Base-by-base conservation (phyloP, 352 stramenopile genomes). In the Pilasporangium apinafurcum region DNA sequence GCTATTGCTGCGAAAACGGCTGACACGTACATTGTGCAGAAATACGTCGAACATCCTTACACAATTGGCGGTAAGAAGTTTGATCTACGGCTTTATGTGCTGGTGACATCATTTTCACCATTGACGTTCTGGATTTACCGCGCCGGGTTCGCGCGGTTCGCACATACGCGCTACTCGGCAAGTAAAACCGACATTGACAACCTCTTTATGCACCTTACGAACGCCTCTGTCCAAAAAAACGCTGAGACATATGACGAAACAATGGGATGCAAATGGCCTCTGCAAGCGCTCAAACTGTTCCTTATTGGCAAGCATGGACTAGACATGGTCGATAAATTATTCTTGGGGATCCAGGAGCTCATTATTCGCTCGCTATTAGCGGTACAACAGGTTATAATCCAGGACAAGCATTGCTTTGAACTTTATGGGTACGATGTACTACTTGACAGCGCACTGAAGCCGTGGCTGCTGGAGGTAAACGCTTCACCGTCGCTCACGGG, bases 61-160 rank as follows among this genome's bases (percentile, higher is more conserved):
- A 65, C 96, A 13, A 88, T 97, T 34, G 78, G 89, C 21, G 55
- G 80, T 31, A 91, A 86, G 51, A 97, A 97, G 62, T 97, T 97
- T 45, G 88, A 97, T 45, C 54, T 97, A 21, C 49, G 88, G 16
- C 68, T 96, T 18, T 96, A 96, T 48, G 71, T 92, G 18, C 65
- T 96, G 12, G 64, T 96, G 21, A 94, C 77, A 17, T 84, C 46
- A 14, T 68, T 61, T 39, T 63, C 46, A 3, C 53, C 55, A 36
- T 45, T 68, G 8, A 40, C 51, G 29, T 46, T 65, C 25, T 71
- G 51, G 51, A 71, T 51, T 69, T 84, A 51, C 56, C 90, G 33
- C 48, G 78, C 90, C 50, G 81, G 83, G 9, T 71, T 96, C 39
- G 78, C 70, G 5, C 55, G 83, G 4, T 83, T 96, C 26, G 95